These are phyloP conservation scores for Fusarium ramigenum DNA, from an alignment of 2,329 filamentous ascomycete genomes.

Conservation along the genomic window DNA sequence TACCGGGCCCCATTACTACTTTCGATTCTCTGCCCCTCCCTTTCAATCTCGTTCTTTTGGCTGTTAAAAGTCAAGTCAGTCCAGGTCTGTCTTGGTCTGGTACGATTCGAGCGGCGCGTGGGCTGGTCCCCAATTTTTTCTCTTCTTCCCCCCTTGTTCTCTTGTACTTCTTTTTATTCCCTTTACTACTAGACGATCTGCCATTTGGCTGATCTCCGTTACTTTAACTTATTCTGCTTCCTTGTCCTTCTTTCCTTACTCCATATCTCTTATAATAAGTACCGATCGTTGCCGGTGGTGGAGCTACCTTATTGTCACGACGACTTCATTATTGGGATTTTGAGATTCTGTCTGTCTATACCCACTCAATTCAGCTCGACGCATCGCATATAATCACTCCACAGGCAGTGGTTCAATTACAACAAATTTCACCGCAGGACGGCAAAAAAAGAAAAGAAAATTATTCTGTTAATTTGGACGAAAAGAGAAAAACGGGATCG, in stretches of 20 bases:
- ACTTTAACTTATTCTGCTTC: slow-evolving; percentile 18
- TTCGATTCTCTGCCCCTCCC: slow-evolving; percentile 17
- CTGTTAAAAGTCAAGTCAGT: slow-evolving; percentile 30
- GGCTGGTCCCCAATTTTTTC: slow-evolving; percentile 40
- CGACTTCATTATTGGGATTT: slow-evolving; percentile 7
- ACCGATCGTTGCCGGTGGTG: slow-evolving; percentile 8
- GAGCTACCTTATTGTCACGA: slow-evolving; percentile 6
- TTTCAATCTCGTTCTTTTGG: slow-evolving; percentile 20
- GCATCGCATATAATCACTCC: not conserved
- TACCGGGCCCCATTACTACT: slow-evolving; percentile 29
- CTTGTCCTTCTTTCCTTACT: not conserved
- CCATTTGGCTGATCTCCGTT: slow-evolving; percentile 26
- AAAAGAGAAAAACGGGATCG: not conserved
- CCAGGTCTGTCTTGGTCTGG: slow-evolving; percentile 34
- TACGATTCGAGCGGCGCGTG: slow-evolving; percentile 41
- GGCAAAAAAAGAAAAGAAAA: slow-evolving; percentile 7
- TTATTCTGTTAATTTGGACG: not conserved
- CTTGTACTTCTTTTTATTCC: slow-evolving; percentile 19
- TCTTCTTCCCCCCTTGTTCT: slow-evolving; percentile 21
- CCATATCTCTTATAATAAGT: slow-evolving; percentile 16
- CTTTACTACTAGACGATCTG: slow-evolving; percentile 22
- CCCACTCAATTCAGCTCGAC: slow-evolving; percentile 8
- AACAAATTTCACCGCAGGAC: slow-evolving; percentile 34
- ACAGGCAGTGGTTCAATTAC: slow-evolving; percentile 4
- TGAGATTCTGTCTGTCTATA: slow-evolving; percentile 16